These are phyloP conservation scores for Cyclocybe aegerita DNA, from an alignment of 768 basidiomycete genomes.

Conservation along the genomic window DNA sequence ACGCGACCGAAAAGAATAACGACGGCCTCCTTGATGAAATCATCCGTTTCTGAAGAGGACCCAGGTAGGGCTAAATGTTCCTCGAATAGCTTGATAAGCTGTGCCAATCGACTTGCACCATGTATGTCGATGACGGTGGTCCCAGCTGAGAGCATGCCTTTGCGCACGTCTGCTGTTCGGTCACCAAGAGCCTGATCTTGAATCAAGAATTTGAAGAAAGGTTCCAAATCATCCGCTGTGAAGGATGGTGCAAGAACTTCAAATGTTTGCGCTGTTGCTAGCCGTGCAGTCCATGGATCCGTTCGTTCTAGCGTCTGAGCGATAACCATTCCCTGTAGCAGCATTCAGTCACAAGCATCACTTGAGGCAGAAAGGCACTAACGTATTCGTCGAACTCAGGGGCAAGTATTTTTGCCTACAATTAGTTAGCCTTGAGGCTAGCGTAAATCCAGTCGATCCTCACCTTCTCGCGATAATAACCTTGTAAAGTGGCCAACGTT, in stretches of 20 bases:
- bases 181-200: constrained; percentile 88
- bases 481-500: constrained; percentile 56
- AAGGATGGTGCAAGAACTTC: constrained; percentile 67
- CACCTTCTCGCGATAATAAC: constrained; percentile 84
- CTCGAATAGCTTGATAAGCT: constrained; percentile 83
- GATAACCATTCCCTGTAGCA: constrained; percentile 84
- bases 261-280: constrained; percentile 72
- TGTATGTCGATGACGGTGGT: constrained; percentile 80
- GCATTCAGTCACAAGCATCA: constrained; percentile 2
- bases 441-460: background rate
- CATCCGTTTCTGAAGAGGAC: constrained; percentile 68
- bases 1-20: constrained; percentile 93
- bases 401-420: constrained; percentile 77
- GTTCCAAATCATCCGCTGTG: constrained; percentile 55
- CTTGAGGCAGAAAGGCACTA: constrained; percentile 22
- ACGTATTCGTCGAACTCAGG: constrained; percentile 96
- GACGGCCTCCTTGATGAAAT: constrained; percentile 92
- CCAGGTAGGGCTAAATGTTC: constrained; percentile 57
- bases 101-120: constrained; percentile 68
- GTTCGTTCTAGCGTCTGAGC: constrained; percentile 79
- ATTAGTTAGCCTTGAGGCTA: background rate
- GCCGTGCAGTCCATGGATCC: constrained; percentile 86
- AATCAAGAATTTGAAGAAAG: constrained; percentile 86
- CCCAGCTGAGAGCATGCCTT: constrained; percentile 86
- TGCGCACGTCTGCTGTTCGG: constrained; percentile 74